phyloP scores from a whole-genome alignment of 2,329 filamentous ascomycete species.

The Trichophyton verrucosum region DNA sequence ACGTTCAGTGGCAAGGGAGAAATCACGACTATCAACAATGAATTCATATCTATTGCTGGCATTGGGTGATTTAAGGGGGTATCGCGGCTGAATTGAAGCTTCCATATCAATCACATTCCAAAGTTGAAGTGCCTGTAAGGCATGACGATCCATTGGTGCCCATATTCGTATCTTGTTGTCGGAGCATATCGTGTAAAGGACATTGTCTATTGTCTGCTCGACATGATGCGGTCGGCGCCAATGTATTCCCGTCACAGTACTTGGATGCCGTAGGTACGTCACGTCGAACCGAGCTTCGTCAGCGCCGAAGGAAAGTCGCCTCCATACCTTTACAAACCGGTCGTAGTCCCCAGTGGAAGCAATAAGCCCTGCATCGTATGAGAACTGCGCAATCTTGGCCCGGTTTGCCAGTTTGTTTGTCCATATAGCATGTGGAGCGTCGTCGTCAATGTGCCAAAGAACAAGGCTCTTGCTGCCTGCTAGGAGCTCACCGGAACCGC shows the following conservation, averaged over 20 bases:
- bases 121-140: constrained; percentile 56
- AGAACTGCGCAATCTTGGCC: constrained; percentile 62
- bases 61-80: constrained; percentile 28
- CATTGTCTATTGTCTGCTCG: constrained; percentile 70
- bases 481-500: constrained; percentile 69
- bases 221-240: constrained; percentile 71
- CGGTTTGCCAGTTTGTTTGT: constrained; percentile 59
- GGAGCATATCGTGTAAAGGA: constrained; percentile 76
- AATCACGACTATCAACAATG: constrained; percentile 69
- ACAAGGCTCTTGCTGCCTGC: constrained; percentile 58
- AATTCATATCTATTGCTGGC: constrained; percentile 54
- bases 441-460: constrained; percentile 50
- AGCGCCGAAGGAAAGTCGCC: constrained; percentile 67
- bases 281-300: constrained; percentile 82
- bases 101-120: constrained; percentile 71
- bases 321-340: constrained; percentile 83
- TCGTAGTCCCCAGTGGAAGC: constrained; percentile 70
- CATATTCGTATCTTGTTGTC: constrained; percentile 75
- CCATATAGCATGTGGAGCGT: constrained; percentile 49
- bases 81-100: constrained; percentile 52
- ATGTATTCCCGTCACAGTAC: constrained; percentile 64
- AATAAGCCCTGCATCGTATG: constrained; percentile 76
- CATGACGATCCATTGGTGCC: constrained; percentile 61
- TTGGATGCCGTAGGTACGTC: constrained; percentile 75
- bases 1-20: constrained; percentile 56